These are phyloP conservation scores for Marasmius sp. DNA, from an alignment of 1,284 basidiomycete genomes.

Conservation along the genomic window DNA sequence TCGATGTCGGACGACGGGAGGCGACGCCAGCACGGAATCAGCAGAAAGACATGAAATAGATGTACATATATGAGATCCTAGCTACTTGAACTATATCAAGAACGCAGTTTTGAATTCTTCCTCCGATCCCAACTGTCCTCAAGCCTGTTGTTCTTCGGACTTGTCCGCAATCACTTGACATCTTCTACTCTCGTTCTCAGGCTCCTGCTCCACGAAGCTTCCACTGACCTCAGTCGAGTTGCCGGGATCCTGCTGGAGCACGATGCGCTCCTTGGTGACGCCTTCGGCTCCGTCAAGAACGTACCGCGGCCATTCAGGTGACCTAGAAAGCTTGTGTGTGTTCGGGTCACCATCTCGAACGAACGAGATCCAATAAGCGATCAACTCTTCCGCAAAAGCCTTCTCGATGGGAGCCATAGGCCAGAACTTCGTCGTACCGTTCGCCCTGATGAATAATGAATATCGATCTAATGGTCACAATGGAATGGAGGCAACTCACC, in stretches of 20 bases:
- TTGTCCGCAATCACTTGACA: constrained; percentile 35
- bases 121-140: not conserved
- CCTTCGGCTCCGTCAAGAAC: constrained; percentile 8
- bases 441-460: constrained; percentile 31
- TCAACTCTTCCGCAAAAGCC: constrained; percentile 52
- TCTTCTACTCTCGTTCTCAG: constrained; percentile 33
- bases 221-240: constrained; percentile 35
- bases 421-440: constrained; percentile 42
- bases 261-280: constrained; percentile 33
- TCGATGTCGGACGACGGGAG: too few relatives aligned
- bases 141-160: constrained; percentile 32
- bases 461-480: not conserved
- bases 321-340: constrained; percentile 45
- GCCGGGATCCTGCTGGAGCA: constrained; percentile 41
- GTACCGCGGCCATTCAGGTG: constrained; percentile 44
- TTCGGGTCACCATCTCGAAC: constrained; percentile 52
- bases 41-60: too few relatives aligned
- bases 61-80: too few relatives aligned
- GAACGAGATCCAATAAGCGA: constrained; percentile 62
- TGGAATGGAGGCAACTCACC: constrained; percentile 31
- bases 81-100: too few relatives aligned
- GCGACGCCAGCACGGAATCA: too few relatives aligned
- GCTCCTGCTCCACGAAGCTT: constrained; percentile 41
- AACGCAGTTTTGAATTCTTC: too few relatives aligned
- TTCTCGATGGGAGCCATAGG: constrained; percentile 38